phyloP scores from a whole-genome alignment of 129 eudicot species.

The Chrysanthemum lavandulifolium region DNA sequence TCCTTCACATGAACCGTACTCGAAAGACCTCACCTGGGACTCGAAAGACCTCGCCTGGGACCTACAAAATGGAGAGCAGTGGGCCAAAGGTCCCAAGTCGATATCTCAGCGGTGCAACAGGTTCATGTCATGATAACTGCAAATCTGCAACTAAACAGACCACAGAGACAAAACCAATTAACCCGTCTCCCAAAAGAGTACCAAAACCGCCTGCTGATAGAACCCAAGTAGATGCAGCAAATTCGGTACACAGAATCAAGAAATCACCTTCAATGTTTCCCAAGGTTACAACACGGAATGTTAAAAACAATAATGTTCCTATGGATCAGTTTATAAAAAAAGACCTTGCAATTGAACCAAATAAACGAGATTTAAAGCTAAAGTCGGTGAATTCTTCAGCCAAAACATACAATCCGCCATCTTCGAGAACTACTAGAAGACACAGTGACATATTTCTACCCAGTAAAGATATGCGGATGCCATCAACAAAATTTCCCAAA shows the following conservation, averaged over 20 bases:
- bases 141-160: conserved; percentile 41
- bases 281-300: conserved; percentile 25
- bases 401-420: conserved; percentile 16
- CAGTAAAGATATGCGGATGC: conserved; percentile 8
- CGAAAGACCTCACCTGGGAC: conserved; percentile 40
- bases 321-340: conserved; percentile 16
- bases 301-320: conserved; percentile 24
- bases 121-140: conserved; percentile 83
- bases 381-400: conserved; percentile 23
- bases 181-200: conserved; percentile 24
- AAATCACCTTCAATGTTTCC: conserved; percentile 21
- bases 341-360: conserved; percentile 29
- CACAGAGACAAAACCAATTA: conserved; percentile 26
- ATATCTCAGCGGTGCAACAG: conserved; percentile 48
- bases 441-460: conserved; percentile 33
- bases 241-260: conserved; percentile 19
- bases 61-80: conserved; percentile 20
- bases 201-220: conserved; percentile 19
- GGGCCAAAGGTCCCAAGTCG: conserved; percentile 38
- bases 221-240: conserved; percentile 14
- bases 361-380: conserved; percentile 26
- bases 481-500: conserved; percentile 20
- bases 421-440: conserved; percentile 29
- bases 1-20: conserved; percentile 23
- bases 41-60: conserved; percentile 38